phyloP scores from a whole-genome alignment of 2,329 filamentous ascomycete genomes.

The Bipolaris sorokiniana region DNA sequence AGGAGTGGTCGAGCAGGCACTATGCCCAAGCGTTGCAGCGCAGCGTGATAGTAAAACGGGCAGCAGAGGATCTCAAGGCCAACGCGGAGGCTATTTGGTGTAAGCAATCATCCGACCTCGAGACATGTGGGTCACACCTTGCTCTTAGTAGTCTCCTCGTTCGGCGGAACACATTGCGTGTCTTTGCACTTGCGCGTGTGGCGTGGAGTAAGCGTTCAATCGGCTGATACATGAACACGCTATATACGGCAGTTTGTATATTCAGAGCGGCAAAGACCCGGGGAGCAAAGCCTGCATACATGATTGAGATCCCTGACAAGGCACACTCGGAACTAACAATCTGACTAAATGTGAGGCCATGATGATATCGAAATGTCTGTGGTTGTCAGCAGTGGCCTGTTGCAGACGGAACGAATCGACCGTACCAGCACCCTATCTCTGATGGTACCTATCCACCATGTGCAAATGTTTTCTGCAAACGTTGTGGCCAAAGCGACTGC shows the following conservation, averaged over 20 bases:
- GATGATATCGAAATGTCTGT: slow-evolving; percentile 38
- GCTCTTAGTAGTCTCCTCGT: slow-evolving; percentile 28
- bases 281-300: slow-evolving; percentile 38
- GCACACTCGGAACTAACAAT: slow-evolving; percentile 34
- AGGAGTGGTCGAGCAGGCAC: slow-evolving; percentile 36
- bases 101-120: slow-evolving; percentile 10
- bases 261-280: slow-evolving; percentile 28
- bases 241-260: slow-evolving; percentile 29
- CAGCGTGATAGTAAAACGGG: slow-evolving; percentile 42
- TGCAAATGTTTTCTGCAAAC: slow-evolving; percentile 37
- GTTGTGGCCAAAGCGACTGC: slow-evolving; percentile 31
- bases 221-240: slow-evolving; percentile 31
- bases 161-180: slow-evolving; percentile 28
- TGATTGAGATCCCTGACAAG: slow-evolving; percentile 27
- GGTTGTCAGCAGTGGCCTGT: not conserved
- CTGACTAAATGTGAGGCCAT: slow-evolving; percentile 31
- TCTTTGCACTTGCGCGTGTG: slow-evolving; percentile 27
- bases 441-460: slow-evolving; percentile 46
- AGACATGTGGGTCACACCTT: slow-evolving; percentile 23
- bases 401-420: not conserved
- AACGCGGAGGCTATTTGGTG: slow-evolving; percentile 32
- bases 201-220: slow-evolving; percentile 37
- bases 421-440: slow-evolving; percentile 37
- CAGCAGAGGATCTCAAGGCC: slow-evolving; percentile 39
- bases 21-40: slow-evolving; percentile 41